These are phyloP conservation scores for Ascochyta clinopodiicola DNA, from an alignment of 2,329 filamentous ascomycete genomes.

Conservation along the genomic window DNA sequence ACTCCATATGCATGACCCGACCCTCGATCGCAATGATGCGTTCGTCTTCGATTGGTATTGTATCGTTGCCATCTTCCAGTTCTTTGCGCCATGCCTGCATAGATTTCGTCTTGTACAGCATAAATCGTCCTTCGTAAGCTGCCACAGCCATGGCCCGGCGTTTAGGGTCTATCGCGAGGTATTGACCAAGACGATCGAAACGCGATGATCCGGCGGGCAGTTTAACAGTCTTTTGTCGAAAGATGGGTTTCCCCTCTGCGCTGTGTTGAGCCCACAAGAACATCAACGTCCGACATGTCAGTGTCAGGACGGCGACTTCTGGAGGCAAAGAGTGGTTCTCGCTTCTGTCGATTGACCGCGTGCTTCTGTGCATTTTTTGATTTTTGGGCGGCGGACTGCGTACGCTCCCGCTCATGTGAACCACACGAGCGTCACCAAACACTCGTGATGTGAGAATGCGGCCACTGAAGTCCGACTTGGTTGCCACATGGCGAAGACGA, in stretches of 20 bases:
- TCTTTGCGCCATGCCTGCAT: slow-evolving; percentile 59
- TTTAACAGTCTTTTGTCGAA: slow-evolving; percentile 66
- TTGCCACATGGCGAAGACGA: slow-evolving; percentile 76
- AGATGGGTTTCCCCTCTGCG: slow-evolving; percentile 59
- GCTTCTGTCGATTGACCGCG: slow-evolving; percentile 28
- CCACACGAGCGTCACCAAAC: slow-evolving; percentile 61
- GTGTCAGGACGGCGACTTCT: slow-evolving; percentile 79
- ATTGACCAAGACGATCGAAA: slow-evolving; percentile 64
- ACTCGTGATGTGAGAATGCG: slow-evolving; percentile 81
- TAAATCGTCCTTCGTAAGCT: slow-evolving; percentile 72
- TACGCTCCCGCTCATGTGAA: slow-evolving; percentile 19
- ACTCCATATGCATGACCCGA: slow-evolving; percentile 88
- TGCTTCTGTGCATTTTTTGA: slow-evolving; percentile 19
- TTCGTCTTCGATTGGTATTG: slow-evolving; percentile 65
- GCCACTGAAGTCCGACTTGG: slow-evolving; percentile 78
- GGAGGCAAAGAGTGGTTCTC: slow-evolving; percentile 60
- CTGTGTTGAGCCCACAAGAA: slow-evolving; percentile 72
- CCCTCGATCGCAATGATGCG: slow-evolving; percentile 56
- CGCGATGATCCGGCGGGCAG: slow-evolving; percentile 63
- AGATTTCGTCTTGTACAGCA: slow-evolving; percentile 72
- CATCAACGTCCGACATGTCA: slow-evolving; percentile 74
- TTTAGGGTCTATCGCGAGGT: slow-evolving; percentile 80
- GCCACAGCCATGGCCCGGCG: slow-evolving; percentile 70
- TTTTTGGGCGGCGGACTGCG: slow-evolving; percentile 31
- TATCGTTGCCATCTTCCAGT: slow-evolving; percentile 52